phyloP scores from a whole-genome alignment of 108 stramenopile species.

The Pseudonitzschia pungens region DNA sequence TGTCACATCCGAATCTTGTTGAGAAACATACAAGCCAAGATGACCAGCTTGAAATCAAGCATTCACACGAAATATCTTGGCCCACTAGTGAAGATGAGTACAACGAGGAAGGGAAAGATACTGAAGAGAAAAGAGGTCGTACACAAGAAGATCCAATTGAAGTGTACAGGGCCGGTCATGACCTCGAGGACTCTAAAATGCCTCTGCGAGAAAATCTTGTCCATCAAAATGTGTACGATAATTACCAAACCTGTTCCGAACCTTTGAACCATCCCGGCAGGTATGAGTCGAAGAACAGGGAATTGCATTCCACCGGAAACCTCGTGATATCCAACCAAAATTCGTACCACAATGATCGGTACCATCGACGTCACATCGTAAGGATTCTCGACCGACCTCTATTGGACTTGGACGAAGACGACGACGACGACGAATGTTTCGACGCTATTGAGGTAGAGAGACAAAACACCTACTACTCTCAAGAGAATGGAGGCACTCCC shows the following conservation, averaged over 20 bases:
- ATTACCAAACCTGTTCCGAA: not conserved
- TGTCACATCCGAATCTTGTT: conserved; percentile 7
- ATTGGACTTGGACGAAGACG: not conserved
- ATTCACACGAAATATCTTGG: conserved; percentile 1
- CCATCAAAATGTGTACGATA: not conserved
- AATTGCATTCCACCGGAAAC: not conserved
- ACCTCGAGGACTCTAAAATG: no score
- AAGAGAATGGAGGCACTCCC: not conserved
- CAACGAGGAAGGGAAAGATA: not conserved
- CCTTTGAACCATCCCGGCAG: not conserved
- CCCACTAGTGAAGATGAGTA: not conserved
- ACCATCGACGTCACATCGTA: not conserved
- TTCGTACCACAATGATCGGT: not conserved
- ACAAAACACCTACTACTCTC: conserved; percentile 1
- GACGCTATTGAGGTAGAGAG: conserved; percentile 13
- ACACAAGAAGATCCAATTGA: no score
- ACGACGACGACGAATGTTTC: not conserved
- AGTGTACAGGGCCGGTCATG: not conserved
- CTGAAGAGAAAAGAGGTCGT: no score
- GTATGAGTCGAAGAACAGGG: not conserved
- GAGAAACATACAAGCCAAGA: conserved; percentile 7
- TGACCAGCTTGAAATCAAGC: not conserved
- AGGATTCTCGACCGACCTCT: not conserved
- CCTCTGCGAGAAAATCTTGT: not conserved
- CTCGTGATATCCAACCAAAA: not conserved